Percentiles rank a stretch among this genome's conserved stretches.
Evolutionary conservation across 495 filamentous ascomycete genomes (phyloP).

Genomic region (Penicillium coprophilum): DNA sequence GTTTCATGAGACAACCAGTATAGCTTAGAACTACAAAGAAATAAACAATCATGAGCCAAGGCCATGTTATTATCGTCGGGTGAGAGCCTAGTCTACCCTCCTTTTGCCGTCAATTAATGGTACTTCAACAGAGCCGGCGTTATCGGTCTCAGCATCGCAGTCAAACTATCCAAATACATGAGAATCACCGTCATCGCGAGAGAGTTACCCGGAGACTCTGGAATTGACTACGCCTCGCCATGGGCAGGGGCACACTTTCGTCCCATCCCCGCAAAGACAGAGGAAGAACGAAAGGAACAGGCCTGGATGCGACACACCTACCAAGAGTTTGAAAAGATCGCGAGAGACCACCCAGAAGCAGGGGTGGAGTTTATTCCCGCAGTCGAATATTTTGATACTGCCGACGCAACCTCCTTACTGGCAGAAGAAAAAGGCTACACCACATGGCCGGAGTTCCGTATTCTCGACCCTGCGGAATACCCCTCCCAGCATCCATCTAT

Average conservation of each 20-base stretch:
- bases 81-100: background rate
- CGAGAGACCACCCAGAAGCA: conserved; percentile 10
- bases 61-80: background rate
- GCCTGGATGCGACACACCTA: conserved; percentile 20
- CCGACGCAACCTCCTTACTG: conserved; percentile 10
- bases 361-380: conserved; percentile 12
- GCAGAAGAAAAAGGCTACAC: conserved; percentile 15
- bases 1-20: background rate
- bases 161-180: background rate
- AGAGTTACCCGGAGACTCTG: conserved; percentile 2
- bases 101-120: background rate
- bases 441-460: conserved; percentile 15
- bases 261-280: conserved; percentile 33
- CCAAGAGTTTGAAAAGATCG: conserved; percentile 9
- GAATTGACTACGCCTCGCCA: conserved; percentile 48
- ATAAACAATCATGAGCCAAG: background rate
- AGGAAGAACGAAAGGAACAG: conserved; percentile 1
- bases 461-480: conserved; percentile 8
- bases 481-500: conserved; percentile 11
- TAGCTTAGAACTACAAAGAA: background rate
- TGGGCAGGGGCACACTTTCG: conserved; percentile 56
- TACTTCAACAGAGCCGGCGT: background rate
- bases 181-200: background rate
- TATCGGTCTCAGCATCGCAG: background rate
- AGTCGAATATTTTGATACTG: conserved; percentile 20